Evolutionary conservation across 2,329 filamentous ascomycete genomes (phyloP), one percentile per base, ranked within the genome.

Genomic region (Pseudocercospora vitis): DNA sequence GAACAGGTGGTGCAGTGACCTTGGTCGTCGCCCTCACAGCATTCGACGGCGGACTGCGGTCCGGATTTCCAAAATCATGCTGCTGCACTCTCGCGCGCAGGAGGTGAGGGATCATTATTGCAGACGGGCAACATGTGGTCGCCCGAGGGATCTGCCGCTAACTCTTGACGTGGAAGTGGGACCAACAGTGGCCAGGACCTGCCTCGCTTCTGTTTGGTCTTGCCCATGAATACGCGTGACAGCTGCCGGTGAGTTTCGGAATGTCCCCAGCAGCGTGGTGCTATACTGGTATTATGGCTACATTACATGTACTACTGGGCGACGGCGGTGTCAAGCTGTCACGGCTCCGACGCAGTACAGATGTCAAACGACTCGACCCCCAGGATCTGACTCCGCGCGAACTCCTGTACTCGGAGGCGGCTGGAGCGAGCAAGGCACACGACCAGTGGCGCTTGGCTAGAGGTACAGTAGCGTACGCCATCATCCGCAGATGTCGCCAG

Each of bases 341-440:
- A 45, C 12, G 29, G 26, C 28, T 31, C 24, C 42, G 37, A 42
- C 21, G 19, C 37, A 42, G 24, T 42, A 24, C 42, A 31, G 42
- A 45, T 45, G 42, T 45, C 42, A 45, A 45, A 31, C 42, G 42
- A 31, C 21, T 45, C 42, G 28, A 16, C 23, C 28, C 23, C 24
- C 24, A 21, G 37, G 19, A 23, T 42, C 19, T 42, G 37, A 45
- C 42, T 45, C 42, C 42, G 42, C 42, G n/a, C 42, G 42, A 45
- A 45, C 42, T 45, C n/a, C n/a, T n/a, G n/a, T n/a, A 6, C 26
- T 45, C 42, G 42, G 42, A 31, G n/a, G 29, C 42, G 42, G 42
- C 42, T 45, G 23, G 42, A 45, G 42, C 42, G 42, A 45, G 42
- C 23, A 45, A 26, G 40, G 40, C 23, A 45, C 24, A 29, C 40